Conservation (phyloP, 225 moss, liverwort and hornwort species). For the Pseudoscleropodium purum region DNA sequence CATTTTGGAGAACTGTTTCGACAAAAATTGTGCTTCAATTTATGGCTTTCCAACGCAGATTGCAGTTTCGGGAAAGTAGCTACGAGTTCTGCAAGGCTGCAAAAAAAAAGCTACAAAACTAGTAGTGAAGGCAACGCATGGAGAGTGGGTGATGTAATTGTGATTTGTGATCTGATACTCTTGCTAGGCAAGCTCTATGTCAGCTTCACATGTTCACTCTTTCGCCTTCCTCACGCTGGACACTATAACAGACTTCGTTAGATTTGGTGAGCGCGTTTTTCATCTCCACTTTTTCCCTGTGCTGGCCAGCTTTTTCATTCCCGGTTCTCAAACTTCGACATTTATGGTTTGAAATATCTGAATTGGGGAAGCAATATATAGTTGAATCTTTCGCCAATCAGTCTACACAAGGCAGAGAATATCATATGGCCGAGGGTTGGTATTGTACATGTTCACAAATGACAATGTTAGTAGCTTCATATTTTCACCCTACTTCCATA, state of each 20-base stretch:
- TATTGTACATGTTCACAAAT: no score
- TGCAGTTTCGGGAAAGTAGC: conserved; percentile 53
- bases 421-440: no score
- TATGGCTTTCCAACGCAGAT: conserved; percentile 22
- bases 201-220: conserved; percentile 37
- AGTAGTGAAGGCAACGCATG: conserved; percentile 39
- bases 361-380: neutral
- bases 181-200: conserved; percentile 63
- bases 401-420: neutral
- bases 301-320: conserved; percentile 23
- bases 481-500: neutral
- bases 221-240: conserved; percentile 68
- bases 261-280: conserved; percentile 41
- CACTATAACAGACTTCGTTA: conserved; percentile 27
- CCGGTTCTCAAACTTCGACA: neutral
- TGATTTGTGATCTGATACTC: conserved; percentile 45
- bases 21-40: neutral
- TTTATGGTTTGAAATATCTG: neutral
- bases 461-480: no score
- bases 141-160: conserved; percentile 49
- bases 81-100: conserved; percentile 40
- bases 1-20: neutral
- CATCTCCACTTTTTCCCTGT: conserved; percentile 71
- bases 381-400: neutral
- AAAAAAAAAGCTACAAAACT: conserved; percentile 52